These are phyloP conservation scores for Amaranthus hypochondriacus DNA, from an alignment of 148 eudicot genomes.

Conservation along the genomic window DNA sequence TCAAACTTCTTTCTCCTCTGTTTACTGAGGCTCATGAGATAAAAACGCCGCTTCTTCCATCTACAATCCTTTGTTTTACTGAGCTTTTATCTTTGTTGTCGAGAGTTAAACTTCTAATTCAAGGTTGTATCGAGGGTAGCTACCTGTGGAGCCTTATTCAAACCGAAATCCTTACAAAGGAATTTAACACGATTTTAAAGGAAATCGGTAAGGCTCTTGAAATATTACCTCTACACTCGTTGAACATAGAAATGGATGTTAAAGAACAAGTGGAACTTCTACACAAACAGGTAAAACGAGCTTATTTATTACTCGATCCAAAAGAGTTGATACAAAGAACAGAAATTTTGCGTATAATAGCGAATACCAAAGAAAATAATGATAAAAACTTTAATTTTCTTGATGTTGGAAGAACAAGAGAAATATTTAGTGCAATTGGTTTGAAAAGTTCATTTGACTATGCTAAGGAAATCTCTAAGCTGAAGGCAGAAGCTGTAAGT, in stretches of 20 bases:
- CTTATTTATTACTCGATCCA: slow-evolving; percentile 33
- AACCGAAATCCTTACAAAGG: slow-evolving; percentile 45
- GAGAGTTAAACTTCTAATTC: slow-evolving; percentile 10
- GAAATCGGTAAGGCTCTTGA: slow-evolving; percentile 58
- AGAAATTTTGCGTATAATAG: slow-evolving; percentile 23
- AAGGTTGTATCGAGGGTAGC: slow-evolving; percentile 14
- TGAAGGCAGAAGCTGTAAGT: slow-evolving; percentile 39
- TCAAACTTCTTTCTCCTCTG: slow-evolving; percentile 49
- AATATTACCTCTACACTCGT: slow-evolving; percentile 51
- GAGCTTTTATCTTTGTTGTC: slow-evolving; percentile 15
- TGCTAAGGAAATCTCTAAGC: slow-evolving; percentile 5
- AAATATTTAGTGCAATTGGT: slow-evolving; percentile 14
- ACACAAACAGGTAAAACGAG: slow-evolving; percentile 51
- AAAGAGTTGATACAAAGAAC: slow-evolving; percentile 37
- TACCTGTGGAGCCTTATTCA: slow-evolving; percentile 48
- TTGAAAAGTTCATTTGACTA: slow-evolving; percentile 15
- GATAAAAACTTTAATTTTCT: neutral
- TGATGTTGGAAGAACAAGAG: slow-evolving; percentile 9
- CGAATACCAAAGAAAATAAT: neutral
- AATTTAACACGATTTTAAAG: slow-evolving; percentile 32
- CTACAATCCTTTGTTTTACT: slow-evolving; percentile 41
- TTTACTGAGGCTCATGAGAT: slow-evolving; percentile 52
- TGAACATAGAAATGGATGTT: slow-evolving; percentile 39
- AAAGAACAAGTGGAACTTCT: slow-evolving; percentile 64
- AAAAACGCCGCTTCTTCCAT: slow-evolving; percentile 37